These are phyloP conservation scores for Coemansia sp. DNA, from an alignment of 192 early-diverging fungal genomes.

Conservation along the genomic window DNA sequence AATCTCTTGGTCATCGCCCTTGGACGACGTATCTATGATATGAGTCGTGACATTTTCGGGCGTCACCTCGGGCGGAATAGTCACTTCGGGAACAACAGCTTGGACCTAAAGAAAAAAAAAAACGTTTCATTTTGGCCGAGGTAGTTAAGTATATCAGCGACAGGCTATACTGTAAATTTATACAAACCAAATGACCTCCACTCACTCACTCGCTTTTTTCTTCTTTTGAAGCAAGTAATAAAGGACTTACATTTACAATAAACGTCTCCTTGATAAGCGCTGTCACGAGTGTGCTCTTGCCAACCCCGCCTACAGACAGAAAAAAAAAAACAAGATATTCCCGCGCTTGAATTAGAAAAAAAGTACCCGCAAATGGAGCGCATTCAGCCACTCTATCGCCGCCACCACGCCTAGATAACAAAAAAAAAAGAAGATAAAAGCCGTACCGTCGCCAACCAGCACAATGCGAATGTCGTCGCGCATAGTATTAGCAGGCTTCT, in stretches of 20 bases:
- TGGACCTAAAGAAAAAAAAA: constrained; percentile 57
- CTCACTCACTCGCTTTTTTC: too few relatives aligned
- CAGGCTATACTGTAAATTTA: too few relatives aligned
- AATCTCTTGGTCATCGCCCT: constrained; percentile 85
- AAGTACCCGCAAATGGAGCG: neutral
- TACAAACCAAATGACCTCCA: too few relatives aligned
- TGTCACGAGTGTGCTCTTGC: constrained; percentile 97
- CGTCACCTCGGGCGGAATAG: constrained; percentile 98
- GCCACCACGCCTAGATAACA: neutral
- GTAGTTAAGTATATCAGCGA: too few relatives aligned
- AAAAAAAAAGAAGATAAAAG: neutral
- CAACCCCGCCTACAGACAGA: constrained; percentile 69
- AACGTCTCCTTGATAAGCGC: constrained; percentile 97
- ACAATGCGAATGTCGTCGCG: constrained; percentile 91
- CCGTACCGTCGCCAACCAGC: constrained; percentile 89
- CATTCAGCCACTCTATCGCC: too few relatives aligned
- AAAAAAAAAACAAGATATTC: neutral
- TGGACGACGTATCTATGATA: constrained; percentile 93
- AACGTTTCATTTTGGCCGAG: too few relatives aligned
- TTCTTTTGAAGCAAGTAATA: too few relatives aligned
- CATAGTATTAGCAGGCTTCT: constrained; percentile 51
- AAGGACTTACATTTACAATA: constrained; percentile 84
- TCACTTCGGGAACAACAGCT: constrained; percentile 99
- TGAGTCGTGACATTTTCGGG: constrained; percentile 96
- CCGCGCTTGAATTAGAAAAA: neutral